A percentile compares a stretch with the other conserved stretches of the same genome.
Conservation (phyloP, 306 rosid species). For the Trifolium dubium region DNA sequence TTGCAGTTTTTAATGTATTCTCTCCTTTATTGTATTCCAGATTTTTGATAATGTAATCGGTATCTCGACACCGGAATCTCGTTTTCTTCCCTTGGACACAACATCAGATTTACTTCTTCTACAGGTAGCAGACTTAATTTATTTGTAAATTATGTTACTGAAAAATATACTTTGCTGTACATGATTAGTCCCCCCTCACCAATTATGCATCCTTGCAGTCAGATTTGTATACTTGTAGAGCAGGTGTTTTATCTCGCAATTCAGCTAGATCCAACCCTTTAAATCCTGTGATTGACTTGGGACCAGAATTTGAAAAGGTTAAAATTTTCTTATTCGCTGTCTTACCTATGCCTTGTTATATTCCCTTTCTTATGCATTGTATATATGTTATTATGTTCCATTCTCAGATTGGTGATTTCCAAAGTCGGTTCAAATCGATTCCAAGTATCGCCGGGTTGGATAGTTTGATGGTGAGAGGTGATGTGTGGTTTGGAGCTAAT, state of each 20-base stretch:
- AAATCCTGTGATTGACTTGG: constrained; percentile 68
- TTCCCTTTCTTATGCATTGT: constrained; percentile 17
- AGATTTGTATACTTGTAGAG: constrained; percentile 55
- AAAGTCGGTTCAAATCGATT: constrained; percentile 66
- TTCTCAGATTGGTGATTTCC: constrained; percentile 64
- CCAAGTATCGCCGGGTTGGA: constrained; percentile 70
- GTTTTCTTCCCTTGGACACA: constrained; percentile 56
- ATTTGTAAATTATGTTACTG: constrained; percentile 13
- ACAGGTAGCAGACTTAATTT: constrained; percentile 53
- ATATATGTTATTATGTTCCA: constrained; percentile 31
- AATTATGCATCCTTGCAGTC: constrained; percentile 61
- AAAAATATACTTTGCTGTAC: background rate
- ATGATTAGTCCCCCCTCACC: constrained; percentile 16
- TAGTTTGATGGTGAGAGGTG: constrained; percentile 73
- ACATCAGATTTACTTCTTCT: constrained; percentile 70
- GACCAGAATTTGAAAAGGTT: constrained; percentile 83
- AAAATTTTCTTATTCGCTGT: constrained; percentile 17
- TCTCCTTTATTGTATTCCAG: constrained; percentile 46
- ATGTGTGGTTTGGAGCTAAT: constrained; percentile 78
- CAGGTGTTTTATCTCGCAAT: constrained; percentile 66
- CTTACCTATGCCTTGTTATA: constrained; percentile 1
- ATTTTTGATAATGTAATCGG: constrained; percentile 62
- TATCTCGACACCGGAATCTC: constrained; percentile 62
- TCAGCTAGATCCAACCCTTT: constrained; percentile 62
- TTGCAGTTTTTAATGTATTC: constrained; percentile 25